A percentile compares a stretch with the other conserved stretches of the same genome.
phyloP scores from a whole-genome alignment of 1,284 basidiomycete genomes.

The Microbotryum silenes-acaulis region DNA sequence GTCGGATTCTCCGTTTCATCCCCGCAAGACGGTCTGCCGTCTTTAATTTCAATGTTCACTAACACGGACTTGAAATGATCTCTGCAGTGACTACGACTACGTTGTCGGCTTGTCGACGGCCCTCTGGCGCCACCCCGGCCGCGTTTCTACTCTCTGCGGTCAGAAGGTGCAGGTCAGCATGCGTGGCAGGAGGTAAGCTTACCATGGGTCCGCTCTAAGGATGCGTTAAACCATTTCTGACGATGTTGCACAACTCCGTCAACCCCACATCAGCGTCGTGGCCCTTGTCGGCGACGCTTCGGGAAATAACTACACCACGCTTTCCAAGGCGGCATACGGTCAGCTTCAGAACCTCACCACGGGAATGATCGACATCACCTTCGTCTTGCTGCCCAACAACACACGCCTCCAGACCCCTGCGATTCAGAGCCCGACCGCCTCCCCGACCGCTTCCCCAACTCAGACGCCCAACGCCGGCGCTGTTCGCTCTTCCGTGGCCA shows the following conservation, averaged over 20 bases:
- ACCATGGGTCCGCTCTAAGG: no score
- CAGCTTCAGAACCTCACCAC: slow-evolving; percentile 7
- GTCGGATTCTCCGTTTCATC: not conserved
- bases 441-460: not conserved
- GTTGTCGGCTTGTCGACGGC: not conserved
- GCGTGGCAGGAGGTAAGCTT: no score
- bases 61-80: no score
- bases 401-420: not conserved
- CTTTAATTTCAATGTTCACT: no score
- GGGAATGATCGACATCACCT: slow-evolving; percentile 8
- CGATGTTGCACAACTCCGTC: no score
- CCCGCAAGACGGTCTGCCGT: no score
- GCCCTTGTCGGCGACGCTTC: slow-evolving; percentile 15
- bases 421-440: not conserved
- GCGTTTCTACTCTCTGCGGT: no score
- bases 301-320: slow-evolving; percentile 8
- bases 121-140: not conserved
- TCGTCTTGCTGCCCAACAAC: not conserved
- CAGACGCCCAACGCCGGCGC: not conserved
- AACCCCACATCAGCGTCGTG: slow-evolving; percentile 1
- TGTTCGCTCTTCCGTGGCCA: not conserved
- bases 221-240: no score
- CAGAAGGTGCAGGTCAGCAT: no score
- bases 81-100: not conserved
- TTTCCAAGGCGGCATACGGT: slow-evolving; percentile 10